Conservation (phyloP, 441 rosid species). For the Corymbia citriodora region DNA sequence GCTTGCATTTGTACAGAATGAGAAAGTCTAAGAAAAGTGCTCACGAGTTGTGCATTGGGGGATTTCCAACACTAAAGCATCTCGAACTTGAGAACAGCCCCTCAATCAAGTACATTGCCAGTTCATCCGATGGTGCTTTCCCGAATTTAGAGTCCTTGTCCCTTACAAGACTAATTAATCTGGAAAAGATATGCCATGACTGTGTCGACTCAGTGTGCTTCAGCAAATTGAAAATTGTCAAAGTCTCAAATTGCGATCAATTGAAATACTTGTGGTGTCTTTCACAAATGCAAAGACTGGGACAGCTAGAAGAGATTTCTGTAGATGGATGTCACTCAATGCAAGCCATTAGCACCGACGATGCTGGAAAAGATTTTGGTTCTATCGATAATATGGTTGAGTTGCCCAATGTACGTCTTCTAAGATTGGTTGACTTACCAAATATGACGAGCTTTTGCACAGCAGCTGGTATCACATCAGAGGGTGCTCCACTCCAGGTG, state of each 20-base stretch:
- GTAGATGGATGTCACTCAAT: neutral
- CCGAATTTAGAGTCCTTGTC: accelerated
- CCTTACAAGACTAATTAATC: neutral
- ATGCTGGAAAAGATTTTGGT: neutral
- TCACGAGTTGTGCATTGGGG: accelerated
- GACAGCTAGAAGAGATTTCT: neutral
- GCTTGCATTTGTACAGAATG: accelerated
- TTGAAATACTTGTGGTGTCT: accelerated
- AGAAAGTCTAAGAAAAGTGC: neutral
- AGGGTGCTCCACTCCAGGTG: neutral
- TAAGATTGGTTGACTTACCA: accelerated
- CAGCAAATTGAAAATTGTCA: neutral
- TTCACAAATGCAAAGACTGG: accelerated
- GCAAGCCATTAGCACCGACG: neutral
- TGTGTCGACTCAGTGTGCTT: neutral
- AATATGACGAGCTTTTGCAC: neutral
- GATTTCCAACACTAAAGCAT: neutral
- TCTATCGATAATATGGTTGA: accelerated
- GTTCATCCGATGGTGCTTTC: neutral
- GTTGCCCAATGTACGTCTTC: neutral
- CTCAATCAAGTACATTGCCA: no score
- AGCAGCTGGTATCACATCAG: neutral
- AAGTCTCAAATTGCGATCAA: accelerated
- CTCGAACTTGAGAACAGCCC: accelerated
- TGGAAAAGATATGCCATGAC: neutral